phyloP scores from a whole-genome alignment of 2,329 filamentous ascomycete species.

The Furcasterigmium furcatum region DNA sequence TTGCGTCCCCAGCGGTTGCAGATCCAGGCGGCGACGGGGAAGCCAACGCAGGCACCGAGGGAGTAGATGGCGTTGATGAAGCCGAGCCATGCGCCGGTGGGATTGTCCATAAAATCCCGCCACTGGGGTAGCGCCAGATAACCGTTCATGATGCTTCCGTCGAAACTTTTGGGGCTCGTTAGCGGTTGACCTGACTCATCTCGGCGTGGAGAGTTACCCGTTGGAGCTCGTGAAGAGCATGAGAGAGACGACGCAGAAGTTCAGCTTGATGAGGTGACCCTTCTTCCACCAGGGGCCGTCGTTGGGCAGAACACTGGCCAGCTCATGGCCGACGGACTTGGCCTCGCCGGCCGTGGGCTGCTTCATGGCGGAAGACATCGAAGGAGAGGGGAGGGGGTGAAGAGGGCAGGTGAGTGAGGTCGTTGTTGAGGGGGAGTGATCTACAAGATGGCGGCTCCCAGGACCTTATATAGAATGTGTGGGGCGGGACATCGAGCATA shows the following conservation, averaged over 20 bases:
- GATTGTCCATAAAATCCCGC: slow-evolving; percentile 35
- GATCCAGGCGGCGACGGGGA: slow-evolving; percentile 30
- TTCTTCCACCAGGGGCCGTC: slow-evolving; percentile 37
- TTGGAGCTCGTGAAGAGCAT: slow-evolving; percentile 29
- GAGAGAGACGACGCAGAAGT: slow-evolving; percentile 31
- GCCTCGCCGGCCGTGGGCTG: background rate
- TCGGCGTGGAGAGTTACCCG: slow-evolving; percentile 9
- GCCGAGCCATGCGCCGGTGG: slow-evolving; percentile 29
- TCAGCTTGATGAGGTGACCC: slow-evolving; percentile 37
- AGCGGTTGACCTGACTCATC: too few relatives aligned
- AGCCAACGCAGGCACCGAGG: slow-evolving; percentile 26
- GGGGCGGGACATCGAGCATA: too few relatives aligned
- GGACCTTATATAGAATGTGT: too few relatives aligned
- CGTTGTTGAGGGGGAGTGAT: too few relatives aligned
- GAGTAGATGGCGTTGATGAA: slow-evolving; percentile 34
- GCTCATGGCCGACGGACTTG: slow-evolving; percentile 5
- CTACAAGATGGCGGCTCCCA: too few relatives aligned
- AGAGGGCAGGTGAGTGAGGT: too few relatives aligned
- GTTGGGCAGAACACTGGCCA: slow-evolving; percentile 29
- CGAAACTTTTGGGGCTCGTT: slow-evolving; percentile 15
- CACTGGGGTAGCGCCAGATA: slow-evolving; percentile 37
- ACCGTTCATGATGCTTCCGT: slow-evolving; percentile 40
- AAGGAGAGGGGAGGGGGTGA: too few relatives aligned
- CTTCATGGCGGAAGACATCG: too few relatives aligned
- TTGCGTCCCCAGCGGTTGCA: slow-evolving; percentile 9